Evolutionary conservation across 192 early-diverging fungal species (phyloP).

Genomic region (Cetraspora pellucida): DNA sequence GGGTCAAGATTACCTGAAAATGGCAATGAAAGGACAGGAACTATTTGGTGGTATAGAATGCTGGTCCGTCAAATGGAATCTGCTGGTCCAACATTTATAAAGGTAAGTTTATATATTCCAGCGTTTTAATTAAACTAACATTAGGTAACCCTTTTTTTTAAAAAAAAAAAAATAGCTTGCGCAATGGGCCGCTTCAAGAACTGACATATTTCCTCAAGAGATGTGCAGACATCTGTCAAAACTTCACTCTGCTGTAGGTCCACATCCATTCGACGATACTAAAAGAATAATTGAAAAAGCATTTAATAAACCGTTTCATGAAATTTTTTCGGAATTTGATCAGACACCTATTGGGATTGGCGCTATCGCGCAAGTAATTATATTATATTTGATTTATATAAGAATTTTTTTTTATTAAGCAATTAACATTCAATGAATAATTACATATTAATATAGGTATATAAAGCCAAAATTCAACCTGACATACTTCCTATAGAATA

Average conservation of each 20-base stretch:
- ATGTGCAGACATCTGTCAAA: conserved; percentile 75
- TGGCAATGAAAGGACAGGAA: conserved; percentile 56
- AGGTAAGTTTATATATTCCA: conserved; percentile 50
- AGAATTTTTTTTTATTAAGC: too few species aligned
- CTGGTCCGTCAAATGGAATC: conserved; percentile 78
- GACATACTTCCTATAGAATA: conserved; percentile 30
- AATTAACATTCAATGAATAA: too few species aligned
- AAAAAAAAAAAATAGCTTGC: conserved; percentile 56
- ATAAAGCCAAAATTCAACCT: conserved; percentile 57
- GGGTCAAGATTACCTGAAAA: conserved; percentile 50
- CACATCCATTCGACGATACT: conserved; percentile 77
- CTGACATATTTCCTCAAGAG: conserved; percentile 79
- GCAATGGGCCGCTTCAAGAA: conserved; percentile 93
- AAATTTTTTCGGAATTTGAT: conserved; percentile 80
- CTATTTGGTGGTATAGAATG: conserved; percentile 85
- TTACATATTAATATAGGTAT: conserved; percentile 36
- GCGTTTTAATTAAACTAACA: not conserved
- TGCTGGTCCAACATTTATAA: conserved; percentile 96
- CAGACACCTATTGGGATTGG: conserved; percentile 84
- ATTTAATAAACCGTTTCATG: conserved; percentile 67
- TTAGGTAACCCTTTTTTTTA: not conserved
- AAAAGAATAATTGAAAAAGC: conserved; percentile 62
- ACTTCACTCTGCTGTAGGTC: conserved; percentile 79
- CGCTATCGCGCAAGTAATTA: conserved; percentile 90
- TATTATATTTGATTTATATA: not conserved